Base-by-base conservation (phyloP, 2,329 filamentous ascomycete species). In the Raffaelea ambrosiae region DNA sequence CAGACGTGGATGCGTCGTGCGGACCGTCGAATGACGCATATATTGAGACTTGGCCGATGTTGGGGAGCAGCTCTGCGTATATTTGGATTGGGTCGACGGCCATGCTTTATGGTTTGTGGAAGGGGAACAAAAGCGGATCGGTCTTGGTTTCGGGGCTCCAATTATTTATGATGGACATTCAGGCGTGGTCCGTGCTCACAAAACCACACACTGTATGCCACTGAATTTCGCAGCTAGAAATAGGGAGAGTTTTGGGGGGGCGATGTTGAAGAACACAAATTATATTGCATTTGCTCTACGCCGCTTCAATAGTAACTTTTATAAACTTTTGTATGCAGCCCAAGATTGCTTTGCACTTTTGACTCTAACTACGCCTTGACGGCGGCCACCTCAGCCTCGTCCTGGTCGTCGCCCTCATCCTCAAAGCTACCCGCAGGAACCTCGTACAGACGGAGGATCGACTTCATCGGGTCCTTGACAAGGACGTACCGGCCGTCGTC, bases 401-500 rank as follows among this genome's bases (percentile, higher is more conserved):
- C 76, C 43, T 75, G 75, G 51, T 86, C 85, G 46, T 94, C 88
- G 4, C 79, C 85, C 31, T 91, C 87, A 59, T 97, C 91, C 59
- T 97, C 93, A 63, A 97, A 91, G 53, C 88, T 93, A 60, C 84
- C 81, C 45, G 79, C 70, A 2, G 93, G 93, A 8, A 98, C 87
- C 65, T 90, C 84, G 73, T 98, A 98, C 61, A 98, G 71, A 54
- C 93, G 83, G 55, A 98, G 81, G 54, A 96, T 88, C 50, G 86
- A 81, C 83, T 96, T 97, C 77, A 98, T 98, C 51, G 93, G 93
- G 68, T 98, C 93, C 83, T 85, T 85, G 62, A 84, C 80, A 19
- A 86, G 74, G 42, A 93, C 83, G 59, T 86, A 93, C 72, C 90
- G 90, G 67, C 84, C 85, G 58, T 89, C 84, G 42, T 81, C 76